Conservation (phyloP, 805 yeast genomes). For the Candida corydali region DNA sequence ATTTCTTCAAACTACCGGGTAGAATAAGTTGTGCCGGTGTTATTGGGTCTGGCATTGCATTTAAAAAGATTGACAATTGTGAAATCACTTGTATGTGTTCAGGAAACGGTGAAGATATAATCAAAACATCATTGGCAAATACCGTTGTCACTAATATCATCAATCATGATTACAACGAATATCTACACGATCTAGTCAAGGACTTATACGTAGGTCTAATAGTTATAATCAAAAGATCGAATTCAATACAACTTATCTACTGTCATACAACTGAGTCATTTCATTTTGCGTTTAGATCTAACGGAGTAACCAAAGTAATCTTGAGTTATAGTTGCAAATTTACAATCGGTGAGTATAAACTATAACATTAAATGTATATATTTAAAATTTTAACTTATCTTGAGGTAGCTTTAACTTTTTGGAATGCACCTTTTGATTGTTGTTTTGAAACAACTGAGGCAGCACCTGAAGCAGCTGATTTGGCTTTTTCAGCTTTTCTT, state of each 20-base stretch:
- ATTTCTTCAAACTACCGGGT: constrained; percentile 45
- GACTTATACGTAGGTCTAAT: constrained; percentile 30
- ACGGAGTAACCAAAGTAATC: constrained; percentile 16
- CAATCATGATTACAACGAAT: constrained; percentile 14
- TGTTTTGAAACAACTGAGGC: constrained; percentile 68
- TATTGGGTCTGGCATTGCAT: constrained; percentile 42
- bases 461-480: constrained; percentile 72
- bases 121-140: constrained; percentile 39
- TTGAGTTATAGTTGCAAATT: constrained; percentile 20
- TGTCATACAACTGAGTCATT: constrained; percentile 38
- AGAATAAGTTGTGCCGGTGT: constrained; percentile 54
- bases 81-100: constrained; percentile 40
- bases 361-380: constrained; percentile 8
- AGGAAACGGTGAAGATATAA: constrained; percentile 57
- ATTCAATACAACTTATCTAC: constrained; percentile 17
- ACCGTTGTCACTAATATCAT: constrained; percentile 13
- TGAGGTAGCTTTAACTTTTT: constrained; percentile 93
- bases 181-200: constrained; percentile 15
- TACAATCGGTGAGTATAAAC: constrained; percentile 23
- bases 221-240: constrained; percentile 12
- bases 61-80: constrained; percentile 12
- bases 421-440: constrained; percentile 97
- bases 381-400: constrained; percentile 53
- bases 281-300: constrained; percentile 25
- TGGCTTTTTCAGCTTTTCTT: constrained; percentile 93